phyloP scores from a whole-genome alignment of 495 filamentous ascomycete species.

The Aspergillus biplanus region DNA sequence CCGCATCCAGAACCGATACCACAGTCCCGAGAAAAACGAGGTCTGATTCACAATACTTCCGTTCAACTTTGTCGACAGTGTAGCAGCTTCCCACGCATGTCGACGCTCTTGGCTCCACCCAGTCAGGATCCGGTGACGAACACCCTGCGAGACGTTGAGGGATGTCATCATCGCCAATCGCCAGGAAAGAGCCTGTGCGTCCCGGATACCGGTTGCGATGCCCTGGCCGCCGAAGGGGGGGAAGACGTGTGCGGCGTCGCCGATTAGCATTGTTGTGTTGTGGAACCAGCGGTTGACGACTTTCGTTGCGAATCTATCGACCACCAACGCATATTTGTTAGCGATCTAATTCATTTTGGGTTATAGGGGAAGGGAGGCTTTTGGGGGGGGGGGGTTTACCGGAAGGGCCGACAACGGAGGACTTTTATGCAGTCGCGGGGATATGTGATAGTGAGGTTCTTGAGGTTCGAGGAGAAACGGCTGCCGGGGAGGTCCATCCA shows the following conservation, averaged over 20 bases:
- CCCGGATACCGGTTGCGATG: no score
- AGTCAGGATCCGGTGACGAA: constrained; percentile 1
- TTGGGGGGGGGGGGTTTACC: constrained; percentile 24
- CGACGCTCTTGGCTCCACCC: constrained; percentile 15
- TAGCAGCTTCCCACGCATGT: constrained; percentile 12
- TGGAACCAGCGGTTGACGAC: constrained; percentile 34
- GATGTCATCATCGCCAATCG: constrained; percentile 39
- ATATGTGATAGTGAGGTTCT: constrained; percentile 29
- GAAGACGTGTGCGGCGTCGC: no score
- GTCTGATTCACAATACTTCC: constrained; percentile 14
- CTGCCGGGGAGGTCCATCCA: constrained; percentile 1
- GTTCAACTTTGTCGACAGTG: constrained; percentile 12
- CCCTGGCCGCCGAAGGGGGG: no score
- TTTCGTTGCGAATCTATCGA: constrained; percentile 13
- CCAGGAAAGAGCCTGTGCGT: constrained; percentile 21
- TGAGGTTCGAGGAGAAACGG: constrained; percentile 1
- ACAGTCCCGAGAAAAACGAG: constrained; percentile 9
- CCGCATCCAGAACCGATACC: constrained; percentile 11
- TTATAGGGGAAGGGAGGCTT: background rate
- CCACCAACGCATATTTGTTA: background rate
- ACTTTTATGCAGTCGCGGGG: constrained; percentile 47
- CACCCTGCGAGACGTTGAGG: constrained; percentile 9
- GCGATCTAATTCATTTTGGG: background rate
- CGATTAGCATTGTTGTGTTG: no score
- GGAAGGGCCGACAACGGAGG: constrained; percentile 48